Conservation (phyloP, 495 filamentous ascomycete species). For the Xylaria venustula region DNA sequence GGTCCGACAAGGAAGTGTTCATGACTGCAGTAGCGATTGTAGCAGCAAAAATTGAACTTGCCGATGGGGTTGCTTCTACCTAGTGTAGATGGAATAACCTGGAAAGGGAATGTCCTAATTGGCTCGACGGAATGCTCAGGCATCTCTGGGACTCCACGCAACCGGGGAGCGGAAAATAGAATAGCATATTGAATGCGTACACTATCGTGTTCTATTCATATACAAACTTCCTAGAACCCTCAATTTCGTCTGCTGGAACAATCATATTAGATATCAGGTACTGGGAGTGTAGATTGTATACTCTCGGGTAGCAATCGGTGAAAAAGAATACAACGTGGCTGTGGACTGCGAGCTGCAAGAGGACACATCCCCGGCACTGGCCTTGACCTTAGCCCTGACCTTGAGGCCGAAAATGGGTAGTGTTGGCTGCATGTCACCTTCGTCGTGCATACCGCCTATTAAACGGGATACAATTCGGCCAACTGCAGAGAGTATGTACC, state of each 20-base stretch:
- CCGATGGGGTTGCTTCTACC: background rate
- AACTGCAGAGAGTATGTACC: background rate
- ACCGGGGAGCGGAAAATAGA: too few relatives aligned
- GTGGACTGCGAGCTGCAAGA: slow-evolving; percentile 2
- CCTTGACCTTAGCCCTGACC: slow-evolving; percentile 2
- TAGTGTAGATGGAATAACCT: background rate
- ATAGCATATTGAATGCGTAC: too few relatives aligned
- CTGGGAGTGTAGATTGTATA: too few relatives aligned
- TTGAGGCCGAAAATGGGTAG: background rate
- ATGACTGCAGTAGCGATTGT: slow-evolving; percentile 1
- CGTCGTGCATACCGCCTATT: background rate
- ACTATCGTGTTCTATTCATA: too few relatives aligned
- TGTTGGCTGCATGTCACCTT: slow-evolving; percentile 7
- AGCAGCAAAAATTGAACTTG: too few relatives aligned
- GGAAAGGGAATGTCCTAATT: too few relatives aligned
- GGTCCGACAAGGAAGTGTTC: background rate
- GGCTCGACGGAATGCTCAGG: background rate
- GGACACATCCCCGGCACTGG: slow-evolving; percentile 1
- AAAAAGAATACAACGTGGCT: background rate
- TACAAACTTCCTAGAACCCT: too few relatives aligned
- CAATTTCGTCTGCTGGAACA: too few relatives aligned
- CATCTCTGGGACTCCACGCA: background rate
- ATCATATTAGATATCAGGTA: too few relatives aligned
- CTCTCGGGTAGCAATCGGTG: slow-evolving; percentile 1
- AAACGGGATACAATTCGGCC: background rate